Evolutionary conservation across 306 rosid species (phyloP), one percentile per base, ranked within the genome.

Genomic region (Acacia confusa): DNA sequence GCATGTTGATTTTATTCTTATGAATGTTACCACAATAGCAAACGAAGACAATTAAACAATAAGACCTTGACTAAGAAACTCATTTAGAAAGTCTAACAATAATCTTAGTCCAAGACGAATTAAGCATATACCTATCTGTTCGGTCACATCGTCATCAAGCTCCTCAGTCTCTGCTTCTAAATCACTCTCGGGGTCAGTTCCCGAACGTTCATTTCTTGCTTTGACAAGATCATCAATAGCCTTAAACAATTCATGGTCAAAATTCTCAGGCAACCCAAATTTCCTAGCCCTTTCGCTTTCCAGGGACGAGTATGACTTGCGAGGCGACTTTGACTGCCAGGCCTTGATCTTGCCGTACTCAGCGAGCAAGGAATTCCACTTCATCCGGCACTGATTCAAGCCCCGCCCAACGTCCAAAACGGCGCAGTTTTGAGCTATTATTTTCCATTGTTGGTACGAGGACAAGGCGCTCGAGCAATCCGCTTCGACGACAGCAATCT

Each of bases 121-220:
- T 11, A 77, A 82, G 43, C 74, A 6, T 88, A 94, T 88, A 94
- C 98, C 98, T 70, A 85, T 80, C 67, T 87, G 92, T 28, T 77
- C 71, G 34, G 76, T 86, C 44, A 79, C 84, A 77, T 60, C 66
- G 6, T 60, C 66, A 60, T 89, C 92, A 41, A 57, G 73, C 47
- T 55, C 70, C 78, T 84, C 88, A 72, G 72, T 74, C 45, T 50
- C 87, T 0, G 76, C 84, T 78, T 92, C 95, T 9, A 68, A 79
- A 69, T 94, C 98, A 53, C 89, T 85, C 52, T 86, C 94, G 0
- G 79, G 85, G 43, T 87, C 91, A 12, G 88, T 58, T 81, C 78
- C 83, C 1, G 89, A 85, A 52, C 88, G 88, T 41, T 75, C 85
- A 53, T 78, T 90, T 48, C 90, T 79, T 38, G 84, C 82, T 47